Base-by-base conservation (phyloP, 306 rosid genomes). In the Vachellia collinsii region DNA sequence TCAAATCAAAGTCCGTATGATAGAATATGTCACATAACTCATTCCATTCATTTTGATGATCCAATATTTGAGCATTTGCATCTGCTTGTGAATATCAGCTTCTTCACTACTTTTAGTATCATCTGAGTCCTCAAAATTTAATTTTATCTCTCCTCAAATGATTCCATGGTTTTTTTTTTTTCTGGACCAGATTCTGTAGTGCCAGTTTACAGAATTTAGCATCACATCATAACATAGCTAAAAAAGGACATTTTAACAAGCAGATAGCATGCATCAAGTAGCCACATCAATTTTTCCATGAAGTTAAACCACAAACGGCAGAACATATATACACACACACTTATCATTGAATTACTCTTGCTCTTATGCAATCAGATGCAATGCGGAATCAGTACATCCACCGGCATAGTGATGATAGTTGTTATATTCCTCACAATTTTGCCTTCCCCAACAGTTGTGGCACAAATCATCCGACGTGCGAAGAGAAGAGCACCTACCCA, bases 381-480 rank as follows among this genome's bases (percentile, higher is more conserved):
- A 89, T 90, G 86, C 29, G 89, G 87, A 43, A 63, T 77, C 74
- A 54, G 67, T 42, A 54, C 84, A 44, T 72, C 93, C 29, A 74
- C 96, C 4, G 83, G 90, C 83, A 81, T 86, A 11, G 87, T 54
- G n/a, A 88, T 93, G 88, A 36, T 95, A 54, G 80, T 88, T 67
- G 88, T 86, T 29, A 84, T 80, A 67, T 91, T 93, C 75, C 88
- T 91, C 86, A 79, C 99, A 44, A 85, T 93, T 37, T 89, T 92
- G 72, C 93, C 89, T 42, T 79, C 85, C 22, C 98, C 99, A 8
- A 4, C 82, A 36, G 89, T 95, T 7, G 94, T 95, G 23, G 94
- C 88, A 11, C 87, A 88, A 38, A 95, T 95, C 81, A 93, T 95
- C 80, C 82, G 77, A 80, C 92, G 93, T 16, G 99, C 99, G 0